These are phyloP conservation scores for Penicillium pancosmium DNA, from an alignment of 495 filamentous ascomycete genomes.

Conservation along the genomic window DNA sequence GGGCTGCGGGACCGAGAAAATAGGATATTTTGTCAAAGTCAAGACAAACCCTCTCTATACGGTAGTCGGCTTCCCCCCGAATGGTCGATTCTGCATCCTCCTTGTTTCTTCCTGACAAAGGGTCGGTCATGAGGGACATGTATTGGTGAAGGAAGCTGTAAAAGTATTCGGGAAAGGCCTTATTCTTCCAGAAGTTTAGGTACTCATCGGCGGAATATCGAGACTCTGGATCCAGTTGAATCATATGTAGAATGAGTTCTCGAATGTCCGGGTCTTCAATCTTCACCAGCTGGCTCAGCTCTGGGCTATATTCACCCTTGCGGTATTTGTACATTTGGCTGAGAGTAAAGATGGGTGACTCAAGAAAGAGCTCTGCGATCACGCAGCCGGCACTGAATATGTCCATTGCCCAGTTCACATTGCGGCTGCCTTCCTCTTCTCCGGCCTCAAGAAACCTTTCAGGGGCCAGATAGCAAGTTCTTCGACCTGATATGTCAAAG, in stretches of 20 bases:
- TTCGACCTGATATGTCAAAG: constrained; percentile 87
- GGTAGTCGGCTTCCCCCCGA: constrained; percentile 81
- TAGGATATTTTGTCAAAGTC: constrained; percentile 99
- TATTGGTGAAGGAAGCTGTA: constrained; percentile 97
- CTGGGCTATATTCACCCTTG: constrained; percentile 88
- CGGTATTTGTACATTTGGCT: constrained; percentile 95
- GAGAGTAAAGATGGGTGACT: constrained; percentile 88
- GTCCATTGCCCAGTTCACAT: constrained; percentile 94
- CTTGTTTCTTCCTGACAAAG: constrained; percentile 72
- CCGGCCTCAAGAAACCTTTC: constrained; percentile 82
- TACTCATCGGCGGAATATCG: constrained; percentile 95
- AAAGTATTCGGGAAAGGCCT: constrained; percentile 93
- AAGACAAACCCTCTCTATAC: constrained; percentile 87
- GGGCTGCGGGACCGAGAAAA: constrained; percentile 64
- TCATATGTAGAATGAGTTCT: constrained; percentile 91
- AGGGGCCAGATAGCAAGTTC: constrained; percentile 96
- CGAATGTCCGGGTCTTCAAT: constrained; percentile 88
- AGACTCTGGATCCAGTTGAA: constrained; percentile 86
- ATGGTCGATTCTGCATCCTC: constrained; percentile 65
- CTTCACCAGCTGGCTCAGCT: constrained; percentile 74
- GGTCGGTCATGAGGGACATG: constrained; percentile 94
- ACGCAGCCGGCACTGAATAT: constrained; percentile 98
- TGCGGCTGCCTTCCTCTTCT: constrained; percentile 62
- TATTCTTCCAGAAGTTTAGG: constrained; percentile 85
- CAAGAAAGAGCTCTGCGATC: constrained; percentile 96